Conservation (phyloP, 2,329 filamentous ascomycete species). For the Calonectria henricotiae region DNA sequence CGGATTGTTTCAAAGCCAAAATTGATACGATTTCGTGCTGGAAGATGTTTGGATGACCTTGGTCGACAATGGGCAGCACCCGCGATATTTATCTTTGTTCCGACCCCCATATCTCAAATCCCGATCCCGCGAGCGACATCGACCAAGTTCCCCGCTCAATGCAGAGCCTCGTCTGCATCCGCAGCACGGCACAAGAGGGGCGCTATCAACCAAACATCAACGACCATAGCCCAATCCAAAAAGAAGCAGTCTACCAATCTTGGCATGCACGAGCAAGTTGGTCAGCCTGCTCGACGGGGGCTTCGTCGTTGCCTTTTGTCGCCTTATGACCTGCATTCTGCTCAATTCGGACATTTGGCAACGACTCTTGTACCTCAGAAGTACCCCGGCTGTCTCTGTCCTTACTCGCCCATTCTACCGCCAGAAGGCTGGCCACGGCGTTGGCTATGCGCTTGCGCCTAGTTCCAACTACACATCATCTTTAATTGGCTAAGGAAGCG, state of each 20-base stretch:
- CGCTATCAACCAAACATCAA: background rate
- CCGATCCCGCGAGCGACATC: background rate
- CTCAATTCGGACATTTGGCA: background rate
- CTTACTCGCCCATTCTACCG: background rate
- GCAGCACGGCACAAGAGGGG: background rate
- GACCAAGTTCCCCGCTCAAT: background rate
- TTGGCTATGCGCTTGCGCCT: background rate
- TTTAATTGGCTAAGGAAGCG: background rate
- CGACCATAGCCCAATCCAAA: background rate
- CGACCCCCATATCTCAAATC: background rate
- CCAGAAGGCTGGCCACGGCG: background rate
- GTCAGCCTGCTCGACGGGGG: constrained; percentile 2
- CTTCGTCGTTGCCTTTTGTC: constrained; percentile 7
- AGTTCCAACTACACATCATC: background rate
- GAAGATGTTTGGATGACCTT: background rate
- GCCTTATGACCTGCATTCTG: background rate
- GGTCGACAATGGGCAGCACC: background rate
- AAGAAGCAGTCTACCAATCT: background rate
- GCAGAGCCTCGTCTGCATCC: constrained; percentile 4
- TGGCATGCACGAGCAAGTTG: constrained; percentile 9
- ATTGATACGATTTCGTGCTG: background rate
- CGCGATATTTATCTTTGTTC: constrained; percentile 4
- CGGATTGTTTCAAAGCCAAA: background rate
- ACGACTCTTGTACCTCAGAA: background rate
- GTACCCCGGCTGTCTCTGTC: background rate